Base-by-base conservation (phyloP, 768 basidiomycete species). In the Rhizopogon salebrosus region DNA sequence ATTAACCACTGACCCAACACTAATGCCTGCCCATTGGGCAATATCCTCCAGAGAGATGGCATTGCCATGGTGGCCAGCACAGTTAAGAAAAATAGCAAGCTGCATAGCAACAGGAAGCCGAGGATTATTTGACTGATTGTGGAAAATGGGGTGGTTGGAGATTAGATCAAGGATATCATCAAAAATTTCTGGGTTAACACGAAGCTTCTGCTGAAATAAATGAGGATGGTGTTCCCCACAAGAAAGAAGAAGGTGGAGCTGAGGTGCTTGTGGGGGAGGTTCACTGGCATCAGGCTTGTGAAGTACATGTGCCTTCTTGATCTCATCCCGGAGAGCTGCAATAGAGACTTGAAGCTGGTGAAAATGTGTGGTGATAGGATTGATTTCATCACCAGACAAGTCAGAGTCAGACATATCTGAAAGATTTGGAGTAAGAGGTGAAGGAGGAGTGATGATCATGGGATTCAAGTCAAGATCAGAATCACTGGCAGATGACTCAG, bases 171-270 rank as follows among this genome's bases (percentile, higher is more conserved):
- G 14, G 2, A 61, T 58, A 3, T 14, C 36, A 36, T 68, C 62
- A 41, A 70, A 71, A 9, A 58, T 62, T 7, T 42, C 38, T 20
- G 68, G 64, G 2, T 37, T 45, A 6, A 68, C 60, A n/a, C 64
- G 57, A 69, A 62, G 40, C 64, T 62, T 4, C 42, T 52, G 72
- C 34, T 3, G 31, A 22, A 48, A 48, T 4, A 48, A 37, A 5
- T 26, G 1, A 4, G 48, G 48, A 20, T 13, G 31, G 8, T 48
- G 48, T 23, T 48, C 48, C 26, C 22, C 46, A 22, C 16, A 20
- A 13, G 36, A 20, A 31, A 38, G n/a, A 3, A 38, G 37, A 7
- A 38, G 7, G n/a, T 38, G 37, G 8, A 38, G 37, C 37, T 38
- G 37, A 9, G 37, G n/a, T 9, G 37, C 37, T 18, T 18, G 37